These are phyloP conservation scores for Hypericum androsaemum DNA, from an alignment of 345 rosid species.

Conservation along the genomic window DNA sequence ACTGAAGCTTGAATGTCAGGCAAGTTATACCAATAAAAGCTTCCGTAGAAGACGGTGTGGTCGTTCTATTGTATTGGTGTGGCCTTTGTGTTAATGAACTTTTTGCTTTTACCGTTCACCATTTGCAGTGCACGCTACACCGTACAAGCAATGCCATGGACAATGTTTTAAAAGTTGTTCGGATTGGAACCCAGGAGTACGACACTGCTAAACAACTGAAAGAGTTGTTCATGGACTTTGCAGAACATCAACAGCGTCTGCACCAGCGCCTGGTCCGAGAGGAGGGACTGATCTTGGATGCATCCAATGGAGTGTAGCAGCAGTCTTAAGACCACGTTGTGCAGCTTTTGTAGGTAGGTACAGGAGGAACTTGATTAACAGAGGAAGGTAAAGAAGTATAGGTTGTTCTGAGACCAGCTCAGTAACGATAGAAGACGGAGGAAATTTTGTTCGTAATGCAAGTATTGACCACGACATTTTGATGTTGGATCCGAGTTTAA, in stretches of 20 bases:
- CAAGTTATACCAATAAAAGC: conserved; percentile 1
- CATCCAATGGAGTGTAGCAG: background rate
- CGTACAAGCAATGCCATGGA: background rate
- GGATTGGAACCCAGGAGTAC: conserved; percentile 24
- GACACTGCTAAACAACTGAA: conserved; percentile 21
- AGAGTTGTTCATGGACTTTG: conserved; percentile 27
- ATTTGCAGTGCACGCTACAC: conserved; percentile 13
- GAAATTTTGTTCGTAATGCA: too few relatives aligned
- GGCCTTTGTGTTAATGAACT: background rate
- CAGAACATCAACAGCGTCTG: conserved; percentile 20
- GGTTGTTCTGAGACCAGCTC: too few relatives aligned
- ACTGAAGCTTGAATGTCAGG: conserved; percentile 17
- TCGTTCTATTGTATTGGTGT: background rate
- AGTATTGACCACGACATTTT: too few relatives aligned
- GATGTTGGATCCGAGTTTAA: too few relatives aligned
- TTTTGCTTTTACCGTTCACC: background rate
- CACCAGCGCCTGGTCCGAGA: conserved; percentile 18
- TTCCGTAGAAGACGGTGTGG: too few relatives aligned
- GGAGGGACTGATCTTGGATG: conserved; percentile 14
- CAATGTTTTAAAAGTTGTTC: conserved; percentile 23
- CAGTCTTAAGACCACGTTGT: too few relatives aligned
- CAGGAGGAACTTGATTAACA: too few relatives aligned
- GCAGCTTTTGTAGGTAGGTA: too few relatives aligned
- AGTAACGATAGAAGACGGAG: too few relatives aligned
- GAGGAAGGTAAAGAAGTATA: too few relatives aligned